These are phyloP conservation scores for Trichoderma sp. DNA, from an alignment of 2,329 filamentous ascomycete genomes.

Conservation along the genomic window DNA sequence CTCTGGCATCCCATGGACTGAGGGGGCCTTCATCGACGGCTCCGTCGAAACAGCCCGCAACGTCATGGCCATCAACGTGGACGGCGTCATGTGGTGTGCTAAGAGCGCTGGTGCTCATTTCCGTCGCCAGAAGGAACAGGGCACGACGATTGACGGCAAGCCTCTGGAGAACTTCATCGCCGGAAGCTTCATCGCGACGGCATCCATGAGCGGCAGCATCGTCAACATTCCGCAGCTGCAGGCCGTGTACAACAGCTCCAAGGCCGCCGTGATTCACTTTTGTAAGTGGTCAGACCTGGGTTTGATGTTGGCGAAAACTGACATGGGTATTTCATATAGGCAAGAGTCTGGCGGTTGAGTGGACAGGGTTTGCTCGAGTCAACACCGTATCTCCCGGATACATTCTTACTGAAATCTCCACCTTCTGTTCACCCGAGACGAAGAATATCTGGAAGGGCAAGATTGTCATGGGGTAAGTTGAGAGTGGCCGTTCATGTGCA, in stretches of 20 bases:
- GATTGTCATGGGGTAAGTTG: constrained; percentile 68
- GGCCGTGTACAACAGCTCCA: constrained; percentile 70
- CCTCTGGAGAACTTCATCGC: constrained; percentile 58
- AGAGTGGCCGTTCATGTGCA: background rate
- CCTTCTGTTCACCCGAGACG: constrained; percentile 62
- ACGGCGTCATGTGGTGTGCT: constrained; percentile 76
- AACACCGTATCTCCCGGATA: constrained; percentile 75
- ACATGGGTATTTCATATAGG: constrained; percentile 38
- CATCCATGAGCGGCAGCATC: constrained; percentile 75
- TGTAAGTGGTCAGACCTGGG: constrained; percentile 39
- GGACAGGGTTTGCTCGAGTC: constrained; percentile 70
- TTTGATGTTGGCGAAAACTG: background rate
- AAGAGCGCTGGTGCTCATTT: constrained; percentile 68
- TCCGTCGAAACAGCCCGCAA: constrained; percentile 62
- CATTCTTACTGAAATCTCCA: constrained; percentile 69
- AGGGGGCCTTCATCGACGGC: constrained; percentile 66
- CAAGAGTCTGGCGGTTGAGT: constrained; percentile 72
- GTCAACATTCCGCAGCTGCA: constrained; percentile 76
- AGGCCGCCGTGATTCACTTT: constrained; percentile 61
- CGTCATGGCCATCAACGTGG: constrained; percentile 69
- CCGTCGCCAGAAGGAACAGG: constrained; percentile 66
- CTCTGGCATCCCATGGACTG: constrained; percentile 70
- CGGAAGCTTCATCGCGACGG: constrained; percentile 75
- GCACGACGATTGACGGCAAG: constrained; percentile 60
- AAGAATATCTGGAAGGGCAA: constrained; percentile 74